A percentile compares a stretch with the other conserved stretches of the same genome.
Conservation (phyloP, 1,284 basidiomycete genomes). For the Cutaneotrichosporon arboriforme region DNA sequence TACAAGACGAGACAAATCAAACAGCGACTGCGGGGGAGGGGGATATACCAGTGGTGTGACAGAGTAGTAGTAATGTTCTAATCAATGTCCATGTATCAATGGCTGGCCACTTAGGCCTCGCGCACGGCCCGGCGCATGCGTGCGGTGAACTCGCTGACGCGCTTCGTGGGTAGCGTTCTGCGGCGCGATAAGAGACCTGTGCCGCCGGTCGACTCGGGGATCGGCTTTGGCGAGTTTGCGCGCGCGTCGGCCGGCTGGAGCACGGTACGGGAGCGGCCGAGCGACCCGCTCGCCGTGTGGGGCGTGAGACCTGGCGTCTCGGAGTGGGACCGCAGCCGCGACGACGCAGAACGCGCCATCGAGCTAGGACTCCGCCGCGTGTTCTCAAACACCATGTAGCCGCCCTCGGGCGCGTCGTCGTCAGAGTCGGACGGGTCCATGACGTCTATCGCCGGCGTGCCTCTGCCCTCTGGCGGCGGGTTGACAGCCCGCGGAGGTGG, state of each 20-base stretch:
- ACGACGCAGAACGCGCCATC: background rate
- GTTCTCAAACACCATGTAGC: constrained; percentile 32
- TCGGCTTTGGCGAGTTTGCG: constrained; percentile 10
- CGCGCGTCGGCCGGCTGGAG: constrained; percentile 8
- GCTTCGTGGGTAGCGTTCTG: constrained; percentile 17
- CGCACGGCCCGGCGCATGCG: constrained; percentile 9
- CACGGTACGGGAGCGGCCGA: constrained; percentile 3
- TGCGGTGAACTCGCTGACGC: constrained; percentile 8
- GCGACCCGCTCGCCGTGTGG: background rate
- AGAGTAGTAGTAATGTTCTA: no score
- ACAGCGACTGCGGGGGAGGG: no score
- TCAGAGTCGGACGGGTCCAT: constrained; percentile 46
- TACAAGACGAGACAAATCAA: background rate
- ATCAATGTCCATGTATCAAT: background rate
- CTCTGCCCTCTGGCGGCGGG: background rate
- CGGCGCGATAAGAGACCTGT: constrained; percentile 10
- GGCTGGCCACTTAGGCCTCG: constrained; percentile 1
- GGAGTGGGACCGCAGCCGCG: no score
- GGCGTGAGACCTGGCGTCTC: background rate
- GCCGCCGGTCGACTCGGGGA: background rate
- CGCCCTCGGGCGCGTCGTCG: constrained; percentile 42
- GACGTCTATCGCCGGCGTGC: constrained; percentile 18
- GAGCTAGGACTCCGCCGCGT: background rate
- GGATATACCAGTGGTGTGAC: no score
- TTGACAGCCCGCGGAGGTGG: background rate